A percentile compares a stretch with the other conserved stretches of the same genome.
Evolutionary conservation across 83 land plant species (phyloP).

Genomic region (Picea abies): DNA sequence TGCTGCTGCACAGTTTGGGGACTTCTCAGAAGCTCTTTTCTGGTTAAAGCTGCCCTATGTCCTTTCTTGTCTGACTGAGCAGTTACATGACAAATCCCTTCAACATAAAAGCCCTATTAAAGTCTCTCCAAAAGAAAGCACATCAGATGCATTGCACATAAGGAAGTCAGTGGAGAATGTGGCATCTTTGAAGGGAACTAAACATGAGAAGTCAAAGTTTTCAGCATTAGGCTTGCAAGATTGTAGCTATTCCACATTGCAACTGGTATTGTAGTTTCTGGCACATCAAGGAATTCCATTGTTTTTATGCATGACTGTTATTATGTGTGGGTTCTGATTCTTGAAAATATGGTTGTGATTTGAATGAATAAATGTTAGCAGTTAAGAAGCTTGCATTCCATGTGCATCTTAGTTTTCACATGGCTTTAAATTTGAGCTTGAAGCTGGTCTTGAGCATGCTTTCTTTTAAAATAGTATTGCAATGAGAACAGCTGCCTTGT

Average conservation of each 20-base stretch:
- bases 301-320: not conserved
- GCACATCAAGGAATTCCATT: not conserved
- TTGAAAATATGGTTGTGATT: not conserved
- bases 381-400: constrained; percentile 8
- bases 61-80: constrained; percentile 55
- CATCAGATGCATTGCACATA: constrained; percentile 6
- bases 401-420: not conserved
- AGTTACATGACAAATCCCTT: constrained; percentile 37
- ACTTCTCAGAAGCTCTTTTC: constrained; percentile 82
- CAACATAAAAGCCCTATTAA: constrained; percentile 8
- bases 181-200: not conserved
- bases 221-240: not conserved
- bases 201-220: not conserved
- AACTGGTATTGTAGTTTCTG: not conserved
- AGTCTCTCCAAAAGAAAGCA: not conserved
- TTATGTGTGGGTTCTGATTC: not conserved
- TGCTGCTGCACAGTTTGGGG: constrained; percentile 97
- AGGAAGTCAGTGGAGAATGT: not conserved
- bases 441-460: constrained; percentile 10
- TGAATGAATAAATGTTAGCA: not conserved
- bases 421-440: not conserved
- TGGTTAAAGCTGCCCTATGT: constrained; percentile 94
- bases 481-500: not conserved
- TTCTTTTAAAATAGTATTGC: constrained; percentile 18
- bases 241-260: not conserved